A percentile compares a stretch with the other conserved stretches of the same genome.
These are phyloP conservation scores for Corinectria fuckeliana DNA, from an alignment of 2,329 filamentous ascomycete genomes.

Conservation along the genomic window DNA sequence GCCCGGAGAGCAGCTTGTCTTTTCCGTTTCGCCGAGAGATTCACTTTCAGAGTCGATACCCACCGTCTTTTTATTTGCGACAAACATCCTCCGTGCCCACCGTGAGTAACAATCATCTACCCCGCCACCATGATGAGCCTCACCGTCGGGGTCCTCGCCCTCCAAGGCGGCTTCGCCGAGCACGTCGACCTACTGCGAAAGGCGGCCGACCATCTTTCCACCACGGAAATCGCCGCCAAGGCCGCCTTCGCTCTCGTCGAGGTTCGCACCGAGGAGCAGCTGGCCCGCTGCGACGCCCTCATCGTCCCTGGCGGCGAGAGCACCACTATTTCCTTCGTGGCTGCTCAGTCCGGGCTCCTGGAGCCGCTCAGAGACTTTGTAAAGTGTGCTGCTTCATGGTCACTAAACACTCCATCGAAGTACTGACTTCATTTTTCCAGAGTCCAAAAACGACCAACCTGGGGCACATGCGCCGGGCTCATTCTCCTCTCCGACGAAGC, in stretches of 20 bases:
- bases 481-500: constrained; percentile 89
- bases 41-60: no score
- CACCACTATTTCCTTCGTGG: constrained; percentile 90
- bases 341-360: constrained; percentile 78
- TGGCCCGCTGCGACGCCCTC: constrained; percentile 78
- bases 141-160: constrained; percentile 69
- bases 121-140: constrained; percentile 41
- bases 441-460: constrained; percentile 78
- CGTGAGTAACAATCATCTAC: no score
- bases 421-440: constrained; percentile 48
- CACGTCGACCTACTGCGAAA: constrained; percentile 78
- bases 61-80: no score
- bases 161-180: constrained; percentile 93
- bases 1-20: background rate
- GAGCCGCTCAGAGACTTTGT: constrained; percentile 89
- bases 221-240: constrained; percentile 29
- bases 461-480: constrained; percentile 95
- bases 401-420: background rate
- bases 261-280: constrained; percentile 76
- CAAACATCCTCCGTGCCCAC: background rate
- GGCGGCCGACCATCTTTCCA: constrained; percentile 63
- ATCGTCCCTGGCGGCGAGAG: constrained; percentile 95
- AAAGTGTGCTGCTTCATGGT: constrained; percentile 64
- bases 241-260: constrained; percentile 70
- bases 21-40: no score